A percentile compares a stretch with the other conserved stretches of the same genome.
Conservation (phyloP, 2,329 filamentous ascomycete genomes). For the Chrysoporthe deuterocubensis region DNA sequence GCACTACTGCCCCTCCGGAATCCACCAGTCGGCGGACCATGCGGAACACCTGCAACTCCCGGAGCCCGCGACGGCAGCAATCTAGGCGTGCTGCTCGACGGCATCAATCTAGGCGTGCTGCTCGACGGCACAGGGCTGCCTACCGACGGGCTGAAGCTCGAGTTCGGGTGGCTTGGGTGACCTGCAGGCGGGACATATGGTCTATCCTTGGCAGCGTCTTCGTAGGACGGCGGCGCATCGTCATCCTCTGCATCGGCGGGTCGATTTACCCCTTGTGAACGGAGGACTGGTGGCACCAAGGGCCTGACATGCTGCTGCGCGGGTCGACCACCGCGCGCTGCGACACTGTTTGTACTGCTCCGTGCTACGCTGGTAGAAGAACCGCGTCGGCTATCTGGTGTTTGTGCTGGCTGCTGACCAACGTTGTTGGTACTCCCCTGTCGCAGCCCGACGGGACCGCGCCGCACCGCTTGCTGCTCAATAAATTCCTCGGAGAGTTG, state of each 20-base stretch:
- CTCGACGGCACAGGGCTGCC: conserved; percentile 32
- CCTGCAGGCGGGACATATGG: conserved; percentile 57
- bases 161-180: conserved; percentile 53
- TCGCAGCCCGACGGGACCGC: conserved; percentile 19
- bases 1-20: conserved; percentile 6
- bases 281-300: conserved; percentile 49
- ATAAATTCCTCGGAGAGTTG: conserved; percentile 72
- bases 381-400: conserved; percentile 31
- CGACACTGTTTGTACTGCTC: conserved; percentile 10
- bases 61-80: conserved; percentile 30
- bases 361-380: conserved; percentile 20
- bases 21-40: background rate
- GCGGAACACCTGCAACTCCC: conserved; percentile 27
- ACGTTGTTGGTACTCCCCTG: conserved; percentile 15
- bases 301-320: conserved; percentile 45
- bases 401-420: conserved; percentile 12
- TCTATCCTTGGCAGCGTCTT: conserved; percentile 57
- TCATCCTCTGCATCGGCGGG: conserved; percentile 46
- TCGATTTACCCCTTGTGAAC: conserved; percentile 38
- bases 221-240: conserved; percentile 61
- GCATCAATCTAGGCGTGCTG: conserved; percentile 22
- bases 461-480: conserved; percentile 57
- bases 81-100: conserved; percentile 21
- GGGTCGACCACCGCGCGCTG: conserved; percentile 23
- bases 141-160: conserved; percentile 37